phyloP scores from a whole-genome alignment of 2,329 filamentous ascomycete species.

The Colletotrichum liriopes region DNA sequence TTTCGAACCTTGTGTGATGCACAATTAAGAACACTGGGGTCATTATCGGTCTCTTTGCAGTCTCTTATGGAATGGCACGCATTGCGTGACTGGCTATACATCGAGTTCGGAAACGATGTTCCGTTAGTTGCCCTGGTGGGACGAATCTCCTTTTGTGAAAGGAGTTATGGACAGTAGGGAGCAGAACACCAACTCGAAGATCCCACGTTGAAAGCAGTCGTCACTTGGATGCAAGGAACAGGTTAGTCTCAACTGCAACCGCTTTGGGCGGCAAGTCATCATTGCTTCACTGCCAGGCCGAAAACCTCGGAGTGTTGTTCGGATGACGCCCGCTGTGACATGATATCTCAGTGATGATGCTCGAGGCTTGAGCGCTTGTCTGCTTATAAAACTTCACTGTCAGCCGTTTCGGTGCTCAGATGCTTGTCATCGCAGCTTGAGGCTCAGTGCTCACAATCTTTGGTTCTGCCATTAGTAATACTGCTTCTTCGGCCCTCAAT shows the following conservation, averaged over 20 bases:
- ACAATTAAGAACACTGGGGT: background rate
- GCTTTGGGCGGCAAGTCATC: background rate
- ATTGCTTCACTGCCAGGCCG: background rate
- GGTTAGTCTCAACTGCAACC: background rate
- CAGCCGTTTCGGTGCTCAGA: background rate
- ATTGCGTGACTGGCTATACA: background rate
- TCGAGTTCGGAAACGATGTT: background rate
- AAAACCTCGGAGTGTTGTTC: background rate
- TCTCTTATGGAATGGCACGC: background rate
- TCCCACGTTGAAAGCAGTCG: background rate
- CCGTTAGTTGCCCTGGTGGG: no score
- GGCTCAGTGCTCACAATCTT: background rate
- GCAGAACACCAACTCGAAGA: background rate
- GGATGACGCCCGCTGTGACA: conserved; percentile 17
- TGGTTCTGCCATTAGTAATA: background rate
- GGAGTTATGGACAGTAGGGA: no score
- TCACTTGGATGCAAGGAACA: background rate
- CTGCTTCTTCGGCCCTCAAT: no score
- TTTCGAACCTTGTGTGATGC: background rate
- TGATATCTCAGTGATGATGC: background rate
- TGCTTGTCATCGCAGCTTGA: no score
- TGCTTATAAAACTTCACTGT: background rate
- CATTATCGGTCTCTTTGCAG: no score
- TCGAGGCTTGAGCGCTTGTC: background rate
- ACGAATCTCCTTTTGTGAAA: background rate